These are phyloP conservation scores for Daldinia grandis DNA, from an alignment of 495 filamentous ascomycete genomes.

Conservation along the genomic window DNA sequence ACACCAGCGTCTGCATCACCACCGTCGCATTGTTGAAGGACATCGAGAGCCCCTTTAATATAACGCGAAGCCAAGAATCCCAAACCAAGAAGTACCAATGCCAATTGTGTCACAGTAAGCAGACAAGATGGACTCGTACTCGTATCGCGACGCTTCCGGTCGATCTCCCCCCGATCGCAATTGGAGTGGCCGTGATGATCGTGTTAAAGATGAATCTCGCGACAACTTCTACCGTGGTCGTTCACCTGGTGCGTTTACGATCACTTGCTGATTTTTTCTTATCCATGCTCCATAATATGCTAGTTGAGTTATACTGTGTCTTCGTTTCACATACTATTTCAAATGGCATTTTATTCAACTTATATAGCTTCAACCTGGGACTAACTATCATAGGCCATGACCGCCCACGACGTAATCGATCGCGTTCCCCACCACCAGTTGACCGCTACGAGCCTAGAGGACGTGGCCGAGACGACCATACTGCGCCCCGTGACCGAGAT, in stretches of 20 bases:
- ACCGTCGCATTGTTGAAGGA: slow-evolving; percentile 9
- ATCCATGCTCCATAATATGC: slow-evolving; percentile 14
- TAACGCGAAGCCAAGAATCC: background rate
- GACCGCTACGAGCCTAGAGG: slow-evolving; percentile 76
- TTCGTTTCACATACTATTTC: background rate
- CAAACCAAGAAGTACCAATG: background rate
- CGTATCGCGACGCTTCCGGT: slow-evolving; percentile 54
- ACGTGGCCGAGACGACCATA: slow-evolving; percentile 74
- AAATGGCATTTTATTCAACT: background rate
- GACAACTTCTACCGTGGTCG: slow-evolving; percentile 64
- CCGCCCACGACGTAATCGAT: slow-evolving; percentile 63
- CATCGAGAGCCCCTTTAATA: background rate
- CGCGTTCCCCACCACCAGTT: slow-evolving; percentile 74
- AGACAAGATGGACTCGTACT: slow-evolving; percentile 56
- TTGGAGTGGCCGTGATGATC: slow-evolving; percentile 61
- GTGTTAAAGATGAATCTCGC: slow-evolving; percentile 57
- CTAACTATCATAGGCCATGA: slow-evolving; percentile 50
- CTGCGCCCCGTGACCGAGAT: slow-evolving; percentile 64
- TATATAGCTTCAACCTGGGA: background rate
- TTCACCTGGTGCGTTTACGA: slow-evolving; percentile 62
- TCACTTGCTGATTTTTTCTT: slow-evolving; percentile 26
- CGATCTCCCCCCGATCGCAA: slow-evolving; percentile 61
- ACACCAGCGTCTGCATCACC: slow-evolving; percentile 19
- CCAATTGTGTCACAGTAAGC: background rate
- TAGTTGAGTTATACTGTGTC: background rate